Percentiles rank a stretch among this genome's conserved stretches.
Evolutionary conservation across 768 basidiomycete genomes (phyloP).

Genomic region (Agrocybe praecox): DNA sequence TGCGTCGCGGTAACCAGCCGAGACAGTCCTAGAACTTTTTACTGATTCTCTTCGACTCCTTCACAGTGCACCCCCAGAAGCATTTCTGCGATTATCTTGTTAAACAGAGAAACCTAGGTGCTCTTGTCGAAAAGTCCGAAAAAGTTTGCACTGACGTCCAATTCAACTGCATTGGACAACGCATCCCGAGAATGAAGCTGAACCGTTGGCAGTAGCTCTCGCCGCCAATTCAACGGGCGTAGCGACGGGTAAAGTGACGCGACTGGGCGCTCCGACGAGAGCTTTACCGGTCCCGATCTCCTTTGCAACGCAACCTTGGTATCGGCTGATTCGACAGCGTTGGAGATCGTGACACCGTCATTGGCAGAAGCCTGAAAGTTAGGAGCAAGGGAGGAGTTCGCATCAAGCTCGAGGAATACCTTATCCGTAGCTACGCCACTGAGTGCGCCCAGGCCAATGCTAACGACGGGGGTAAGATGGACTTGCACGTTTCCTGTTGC

Average conservation of each 20-base stretch:
- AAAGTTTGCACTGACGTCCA: slow-evolving; percentile 40
- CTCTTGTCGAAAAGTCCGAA: slow-evolving; percentile 39
- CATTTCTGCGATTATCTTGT: slow-evolving; percentile 22
- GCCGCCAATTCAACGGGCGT: too few relatives aligned
- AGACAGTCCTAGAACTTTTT: too few relatives aligned
- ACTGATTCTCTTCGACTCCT: too few relatives aligned
- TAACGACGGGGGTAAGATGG: slow-evolving; percentile 51
- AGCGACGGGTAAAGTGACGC: too few relatives aligned
- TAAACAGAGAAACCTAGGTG: slow-evolving; percentile 35
- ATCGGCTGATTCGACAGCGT: not conserved
- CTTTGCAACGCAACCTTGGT: too few relatives aligned
- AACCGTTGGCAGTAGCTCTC: not conserved
- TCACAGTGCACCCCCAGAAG: too few relatives aligned
- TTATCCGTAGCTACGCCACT: slow-evolving; percentile 33
- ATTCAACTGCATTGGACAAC: slow-evolving; percentile 29
- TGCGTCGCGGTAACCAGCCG: too few relatives aligned
- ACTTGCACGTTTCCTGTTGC: slow-evolving; percentile 44
- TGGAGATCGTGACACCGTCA: not conserved
- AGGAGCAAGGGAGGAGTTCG: slow-evolving; percentile 32
- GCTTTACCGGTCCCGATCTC: too few relatives aligned
- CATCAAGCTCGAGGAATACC: slow-evolving; percentile 45
- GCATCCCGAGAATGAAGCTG: slow-evolving; percentile 29
- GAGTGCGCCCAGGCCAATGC: slow-evolving; percentile 46
- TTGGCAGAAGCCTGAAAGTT: not conserved
- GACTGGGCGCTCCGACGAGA: too few relatives aligned